Base-by-base conservation (phyloP, 2,329 filamentous ascomycete genomes). In the Beauveria caledonica region DNA sequence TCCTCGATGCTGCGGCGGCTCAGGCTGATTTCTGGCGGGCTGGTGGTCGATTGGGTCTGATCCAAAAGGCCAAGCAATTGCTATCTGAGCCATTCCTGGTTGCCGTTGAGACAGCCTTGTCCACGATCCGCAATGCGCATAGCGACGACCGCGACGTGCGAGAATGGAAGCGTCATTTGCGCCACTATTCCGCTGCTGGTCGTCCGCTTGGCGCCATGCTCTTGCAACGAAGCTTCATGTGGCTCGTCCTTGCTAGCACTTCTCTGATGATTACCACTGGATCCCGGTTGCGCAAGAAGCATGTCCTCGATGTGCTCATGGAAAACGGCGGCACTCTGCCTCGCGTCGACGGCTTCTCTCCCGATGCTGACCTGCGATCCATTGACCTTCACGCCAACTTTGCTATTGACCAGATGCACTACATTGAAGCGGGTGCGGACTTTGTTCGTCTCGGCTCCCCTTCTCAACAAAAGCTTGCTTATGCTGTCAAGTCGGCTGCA, bases 171-270 rank as follows among this genome's bases (percentile, higher is more conserved):
- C 86, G 87, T 64, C 91, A 90, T 73, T 77, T 90, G 60, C 89
- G 88, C 49, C 89, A 92, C 63, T 99, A 97, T 74, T 86, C 90
- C 29, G 83, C 86, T 17, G 81, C 85, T 62, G 89, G 89, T 10
- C 84, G 90, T 21, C 93, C 95, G 0, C 76, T 99, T 48, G 92
- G 94, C 10, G 91, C 92, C 13, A 94, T 97, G 87, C 81, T 97
- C 6, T 75, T 99, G 23, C 92, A 96, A 71, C 86, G 90, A 68
- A 92, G 88, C 64, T 95, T 96, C 70, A 91, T 95, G 80, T 87
- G 86, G 72, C 83, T 97, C 36, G 80, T 97, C 13, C 87, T 92
- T 39, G 85, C 91, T 2, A 87, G 85, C 58, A 90, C 90, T 2
- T 89, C 90, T 15, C 80, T 93, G 29, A 77, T 93, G 62, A 80